These are phyloP conservation scores for Eutypa lata DNA, from an alignment of 2,329 filamentous ascomycete genomes.

Conservation along the genomic window DNA sequence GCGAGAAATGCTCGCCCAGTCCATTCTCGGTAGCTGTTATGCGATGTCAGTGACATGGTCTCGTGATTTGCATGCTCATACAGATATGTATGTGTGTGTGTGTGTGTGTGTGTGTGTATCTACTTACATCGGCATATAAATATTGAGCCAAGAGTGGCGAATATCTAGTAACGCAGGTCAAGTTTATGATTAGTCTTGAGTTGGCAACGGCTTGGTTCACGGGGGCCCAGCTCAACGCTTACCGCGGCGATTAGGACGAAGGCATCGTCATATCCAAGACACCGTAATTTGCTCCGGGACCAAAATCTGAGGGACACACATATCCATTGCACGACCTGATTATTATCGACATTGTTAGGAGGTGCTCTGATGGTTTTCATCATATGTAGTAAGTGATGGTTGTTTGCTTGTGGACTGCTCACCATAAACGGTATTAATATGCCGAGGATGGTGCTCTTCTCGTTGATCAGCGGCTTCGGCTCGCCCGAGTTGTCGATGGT, in stretches of 20 bases:
- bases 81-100: too few relatives aligned
- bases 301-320: slow-evolving; percentile 26
- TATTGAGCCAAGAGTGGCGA: slow-evolving; percentile 23
- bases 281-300: slow-evolving; percentile 23
- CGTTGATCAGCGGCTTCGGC: slow-evolving; percentile 17
- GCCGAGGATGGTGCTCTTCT: slow-evolving; percentile 14
- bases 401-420: slow-evolving; percentile 2
- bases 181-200: slow-evolving; percentile 1
- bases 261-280: slow-evolving; percentile 33
- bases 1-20: slow-evolving; percentile 26
- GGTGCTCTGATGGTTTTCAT: too few relatives aligned
- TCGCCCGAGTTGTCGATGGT: slow-evolving; percentile 22
- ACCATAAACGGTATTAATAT: slow-evolving; percentile 23
- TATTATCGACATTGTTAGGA: slow-evolving; percentile 2
- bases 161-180: slow-evolving; percentile 10
- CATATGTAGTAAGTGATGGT: not conserved
- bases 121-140: slow-evolving; percentile 18
- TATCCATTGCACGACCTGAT: slow-evolving; percentile 23
- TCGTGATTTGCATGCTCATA: not conserved
- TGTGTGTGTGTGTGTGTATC: not conserved
- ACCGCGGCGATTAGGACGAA: slow-evolving; percentile 32
- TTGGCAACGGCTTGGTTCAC: too few relatives aligned
- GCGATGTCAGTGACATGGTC: slow-evolving; percentile 6
- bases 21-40: slow-evolving; percentile 21
- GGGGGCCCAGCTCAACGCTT: slow-evolving; percentile 1